Conservation (phyloP, 805 yeast genomes). For the Brettanomyces bruxellensis region DNA sequence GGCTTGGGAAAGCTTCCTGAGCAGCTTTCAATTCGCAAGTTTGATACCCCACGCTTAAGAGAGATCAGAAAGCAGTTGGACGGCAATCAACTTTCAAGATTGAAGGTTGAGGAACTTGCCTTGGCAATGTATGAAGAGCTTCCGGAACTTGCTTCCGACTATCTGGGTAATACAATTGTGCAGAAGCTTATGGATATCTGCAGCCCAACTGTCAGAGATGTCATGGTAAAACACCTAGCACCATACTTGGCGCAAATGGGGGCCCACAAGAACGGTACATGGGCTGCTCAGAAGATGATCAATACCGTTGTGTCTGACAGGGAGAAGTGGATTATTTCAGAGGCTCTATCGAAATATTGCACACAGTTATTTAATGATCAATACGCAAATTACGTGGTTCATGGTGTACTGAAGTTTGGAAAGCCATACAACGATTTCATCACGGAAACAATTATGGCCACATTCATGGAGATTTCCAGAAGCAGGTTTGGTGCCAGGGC, state of each 20-base stretch:
- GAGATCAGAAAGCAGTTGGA: conserved; percentile 76
- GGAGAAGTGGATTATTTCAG: conserved; percentile 57
- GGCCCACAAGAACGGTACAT: conserved; percentile 94
- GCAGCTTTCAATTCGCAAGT: conserved; percentile 56
- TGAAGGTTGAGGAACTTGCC: conserved; percentile 74
- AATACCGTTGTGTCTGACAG: conserved; percentile 51
- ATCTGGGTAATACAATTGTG: conserved; percentile 90
- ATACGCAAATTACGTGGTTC: conserved; percentile 93
- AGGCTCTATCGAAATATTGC: conserved; percentile 69
- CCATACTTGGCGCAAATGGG: conserved; percentile 87
- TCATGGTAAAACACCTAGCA: conserved; percentile 69
- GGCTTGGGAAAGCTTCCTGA: conserved; percentile 74
- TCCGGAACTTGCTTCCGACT: conserved; percentile 86
- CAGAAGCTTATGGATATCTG: conserved; percentile 78
- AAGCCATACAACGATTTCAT: conserved; percentile 81
- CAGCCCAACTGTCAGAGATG: conserved; percentile 61
- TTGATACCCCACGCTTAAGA: conserved; percentile 81
- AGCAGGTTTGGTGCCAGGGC: conserved; percentile 96
- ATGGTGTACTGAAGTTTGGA: conserved; percentile 86
- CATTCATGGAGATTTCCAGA: conserved; percentile 72
- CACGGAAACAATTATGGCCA: conserved; percentile 69
- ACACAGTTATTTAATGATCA: conserved; percentile 87
- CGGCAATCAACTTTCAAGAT: conserved; percentile 37
- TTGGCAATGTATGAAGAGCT: conserved; percentile 79
- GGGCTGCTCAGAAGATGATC: conserved; percentile 98